Evolutionary conservation across 2,329 filamentous ascomycete genomes (phyloP).

Genomic region (Neophaeococcomyces aloes): DNA sequence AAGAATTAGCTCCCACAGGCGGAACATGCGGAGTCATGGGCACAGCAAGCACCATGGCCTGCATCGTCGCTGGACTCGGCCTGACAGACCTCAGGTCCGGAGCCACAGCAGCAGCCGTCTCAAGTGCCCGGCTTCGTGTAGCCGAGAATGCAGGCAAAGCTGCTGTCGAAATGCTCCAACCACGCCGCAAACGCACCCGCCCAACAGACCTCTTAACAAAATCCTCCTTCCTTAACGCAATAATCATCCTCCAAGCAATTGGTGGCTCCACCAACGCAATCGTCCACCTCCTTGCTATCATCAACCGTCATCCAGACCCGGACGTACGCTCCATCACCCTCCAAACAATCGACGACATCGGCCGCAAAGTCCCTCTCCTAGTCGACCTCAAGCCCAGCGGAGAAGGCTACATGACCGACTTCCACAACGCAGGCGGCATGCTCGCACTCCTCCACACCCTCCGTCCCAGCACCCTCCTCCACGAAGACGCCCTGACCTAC

Average conservation of each 20-base stretch:
- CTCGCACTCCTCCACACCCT: constrained; percentile 38
- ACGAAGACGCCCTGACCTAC: constrained; percentile 38
- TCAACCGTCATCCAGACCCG: constrained; percentile 42
- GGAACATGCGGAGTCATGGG: constrained; percentile 51
- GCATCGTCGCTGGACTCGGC: constrained; percentile 42
- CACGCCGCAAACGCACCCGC: constrained; percentile 38
- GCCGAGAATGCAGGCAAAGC: constrained; percentile 42
- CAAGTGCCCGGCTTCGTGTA: constrained; percentile 41
- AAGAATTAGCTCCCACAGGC: constrained; percentile 61
- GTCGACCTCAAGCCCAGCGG: constrained; percentile 45
- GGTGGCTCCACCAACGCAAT: constrained; percentile 49
- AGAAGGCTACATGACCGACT: constrained; percentile 46
- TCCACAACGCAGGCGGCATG: constrained; percentile 45
- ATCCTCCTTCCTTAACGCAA: constrained; percentile 47
- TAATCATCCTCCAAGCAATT: constrained; percentile 45
- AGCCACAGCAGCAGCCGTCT: constrained; percentile 45
- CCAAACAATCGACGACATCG: constrained; percentile 39
- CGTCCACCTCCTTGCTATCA: constrained; percentile 46
- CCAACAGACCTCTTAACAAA: constrained; percentile 45
- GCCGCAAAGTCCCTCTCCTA: constrained; percentile 36
- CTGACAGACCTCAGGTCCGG: constrained; percentile 42
- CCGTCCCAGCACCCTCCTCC: constrained; percentile 31
- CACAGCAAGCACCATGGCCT: constrained; percentile 49
- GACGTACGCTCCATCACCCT: constrained; percentile 35
- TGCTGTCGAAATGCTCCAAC: constrained; percentile 30